Conservation (phyloP, 2,329 filamentous ascomycete species). For the Stemphylium lycopersici region DNA sequence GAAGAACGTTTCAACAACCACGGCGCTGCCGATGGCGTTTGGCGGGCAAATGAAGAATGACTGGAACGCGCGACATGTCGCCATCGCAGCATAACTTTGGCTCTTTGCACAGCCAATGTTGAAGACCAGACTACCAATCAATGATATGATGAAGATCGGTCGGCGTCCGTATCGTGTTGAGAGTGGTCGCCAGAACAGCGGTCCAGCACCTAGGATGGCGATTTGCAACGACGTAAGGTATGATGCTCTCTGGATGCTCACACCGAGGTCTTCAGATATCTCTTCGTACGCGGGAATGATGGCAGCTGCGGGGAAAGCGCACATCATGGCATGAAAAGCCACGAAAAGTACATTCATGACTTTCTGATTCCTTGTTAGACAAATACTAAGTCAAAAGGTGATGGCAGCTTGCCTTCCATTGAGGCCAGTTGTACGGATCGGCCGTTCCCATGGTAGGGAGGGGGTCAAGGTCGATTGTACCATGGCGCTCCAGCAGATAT, state of each 20-base stretch:
- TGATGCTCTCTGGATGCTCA: slow-evolving; percentile 56
- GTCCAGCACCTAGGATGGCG: slow-evolving; percentile 59
- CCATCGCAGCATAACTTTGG: slow-evolving; percentile 57
- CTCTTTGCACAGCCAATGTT: slow-evolving; percentile 62
- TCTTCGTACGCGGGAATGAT: slow-evolving; percentile 62
- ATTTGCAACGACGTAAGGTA: slow-evolving; percentile 65
- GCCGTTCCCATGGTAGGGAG: slow-evolving; percentile 57
- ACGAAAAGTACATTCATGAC: slow-evolving; percentile 59
- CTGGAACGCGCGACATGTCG: slow-evolving; percentile 58
- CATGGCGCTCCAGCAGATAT: slow-evolving; percentile 60
- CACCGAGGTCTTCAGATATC: slow-evolving; percentile 59
- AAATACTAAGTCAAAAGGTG: background rate
- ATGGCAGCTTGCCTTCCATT: slow-evolving; percentile 52
- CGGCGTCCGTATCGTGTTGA: slow-evolving; percentile 61
- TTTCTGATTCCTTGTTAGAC: slow-evolving; percentile 51
- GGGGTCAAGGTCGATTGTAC: slow-evolving; percentile 61
- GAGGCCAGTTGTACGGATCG: slow-evolving; percentile 64
- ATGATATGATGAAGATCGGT: slow-evolving; percentile 60
- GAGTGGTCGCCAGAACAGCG: slow-evolving; percentile 64
- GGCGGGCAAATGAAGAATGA: slow-evolving; percentile 64
- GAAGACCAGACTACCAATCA: slow-evolving; percentile 55
- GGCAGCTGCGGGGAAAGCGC: slow-evolving; percentile 60
- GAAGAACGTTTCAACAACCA: slow-evolving; percentile 65
- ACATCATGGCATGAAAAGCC: slow-evolving; percentile 64
- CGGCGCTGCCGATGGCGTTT: slow-evolving; percentile 61